Conservation (phyloP, 208 protist species). For the Endotrypanum monterogeii region DNA sequence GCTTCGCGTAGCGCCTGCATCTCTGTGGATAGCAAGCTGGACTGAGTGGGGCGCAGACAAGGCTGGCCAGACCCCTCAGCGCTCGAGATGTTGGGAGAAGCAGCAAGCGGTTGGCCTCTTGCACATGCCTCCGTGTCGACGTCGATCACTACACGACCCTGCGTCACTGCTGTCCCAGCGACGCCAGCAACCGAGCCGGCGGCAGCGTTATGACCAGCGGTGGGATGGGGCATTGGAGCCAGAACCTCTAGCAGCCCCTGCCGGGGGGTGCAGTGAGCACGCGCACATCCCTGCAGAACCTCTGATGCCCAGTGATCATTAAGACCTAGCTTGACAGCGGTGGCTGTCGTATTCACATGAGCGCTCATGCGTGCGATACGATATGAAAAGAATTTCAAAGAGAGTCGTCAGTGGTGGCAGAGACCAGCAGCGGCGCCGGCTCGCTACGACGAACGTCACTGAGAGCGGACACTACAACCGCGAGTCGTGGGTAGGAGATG, state of each 20-base stretch:
- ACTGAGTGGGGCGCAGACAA: background rate
- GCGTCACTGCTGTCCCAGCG: background rate
- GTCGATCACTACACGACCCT: constrained; percentile 11
- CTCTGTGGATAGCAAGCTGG: constrained; percentile 8
- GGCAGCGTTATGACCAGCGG: background rate
- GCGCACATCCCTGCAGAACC: constrained; percentile 28
- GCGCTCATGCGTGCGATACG: constrained; percentile 3
- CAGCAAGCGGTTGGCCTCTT: background rate
- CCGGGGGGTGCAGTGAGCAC: constrained; percentile 29
- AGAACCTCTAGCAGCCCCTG: constrained; percentile 21
- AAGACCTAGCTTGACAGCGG: background rate
- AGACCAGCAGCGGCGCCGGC: background rate
- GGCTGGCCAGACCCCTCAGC: constrained; percentile 11
- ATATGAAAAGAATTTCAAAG: background rate
- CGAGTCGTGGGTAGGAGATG: background rate
- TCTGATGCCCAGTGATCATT: constrained; percentile 43
- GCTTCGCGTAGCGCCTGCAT: constrained; percentile 4
- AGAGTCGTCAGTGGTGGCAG: background rate
- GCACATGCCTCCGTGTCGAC: constrained; percentile 23
- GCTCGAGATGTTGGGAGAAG: background rate
- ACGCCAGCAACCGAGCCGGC: background rate
- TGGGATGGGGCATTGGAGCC: constrained; percentile 5
- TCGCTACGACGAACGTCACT: too few species aligned
- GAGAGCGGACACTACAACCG: background rate
- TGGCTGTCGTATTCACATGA: background rate